Percentiles rank a stretch among this genome's conserved stretches.
These are phyloP conservation scores for Xerocomellus amylosporus DNA, from an alignment of 768 basidiomycete genomes.

Conservation along the genomic window DNA sequence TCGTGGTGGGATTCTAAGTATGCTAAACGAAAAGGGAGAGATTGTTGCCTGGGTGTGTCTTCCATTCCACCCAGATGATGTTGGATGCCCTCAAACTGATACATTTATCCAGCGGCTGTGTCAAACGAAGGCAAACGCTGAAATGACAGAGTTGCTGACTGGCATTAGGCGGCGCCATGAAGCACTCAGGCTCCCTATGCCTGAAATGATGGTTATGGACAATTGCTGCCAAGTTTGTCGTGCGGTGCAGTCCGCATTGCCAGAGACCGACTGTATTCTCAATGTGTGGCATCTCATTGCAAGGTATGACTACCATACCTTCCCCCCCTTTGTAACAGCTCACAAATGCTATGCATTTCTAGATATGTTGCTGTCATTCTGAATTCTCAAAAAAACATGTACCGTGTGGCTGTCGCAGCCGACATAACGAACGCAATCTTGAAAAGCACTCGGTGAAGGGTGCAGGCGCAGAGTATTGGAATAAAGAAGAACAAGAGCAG, in stretches of 20 bases:
- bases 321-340: not conserved
- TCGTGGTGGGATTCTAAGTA: no score
- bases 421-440: slow-evolving; percentile 15
- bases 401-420: not conserved
- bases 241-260: no score
- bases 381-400: slow-evolving; percentile 6
- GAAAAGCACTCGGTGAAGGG: slow-evolving; percentile 5
- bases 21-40: no score
- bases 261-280: no score
- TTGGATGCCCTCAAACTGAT: no score
- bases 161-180: not conserved
- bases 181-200: not conserved
- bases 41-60: no score
- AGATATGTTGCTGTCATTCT: slow-evolving; percentile 15
- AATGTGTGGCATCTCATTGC: no score
- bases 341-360: not conserved
- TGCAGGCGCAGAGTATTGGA: slow-evolving; percentile 15
- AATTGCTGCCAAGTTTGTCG: no score
- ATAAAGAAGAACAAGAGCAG: slow-evolving; percentile 14
- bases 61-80: no score
- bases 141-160: not conserved
- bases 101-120: not conserved
- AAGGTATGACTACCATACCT: not conserved
- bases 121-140: not conserved
- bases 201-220: slow-evolving; percentile 10